Evolutionary conservation across 768 basidiomycete genomes (phyloP), one percentile per base, ranked within the genome.

Genomic region (Collybia nuda): DNA sequence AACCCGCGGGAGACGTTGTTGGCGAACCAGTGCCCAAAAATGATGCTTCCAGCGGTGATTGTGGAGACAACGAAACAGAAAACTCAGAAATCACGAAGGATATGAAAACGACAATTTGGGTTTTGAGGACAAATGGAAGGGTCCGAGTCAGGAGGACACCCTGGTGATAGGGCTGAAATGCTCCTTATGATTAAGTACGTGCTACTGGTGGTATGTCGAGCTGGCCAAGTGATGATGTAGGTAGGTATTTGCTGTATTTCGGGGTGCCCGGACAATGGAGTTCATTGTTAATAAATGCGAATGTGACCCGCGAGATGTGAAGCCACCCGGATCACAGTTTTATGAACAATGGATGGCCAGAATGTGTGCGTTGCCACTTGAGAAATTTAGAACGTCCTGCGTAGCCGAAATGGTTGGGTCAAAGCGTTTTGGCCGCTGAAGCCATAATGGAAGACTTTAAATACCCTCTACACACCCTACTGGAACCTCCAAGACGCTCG

Each of bases 81-180:
- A 19, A 38, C 6, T 17, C 42, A 36, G 37, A 48, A 18, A 28
- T 37, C 45, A 58, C 38, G 14, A 45, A 49, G 2, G 46, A 55
- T 0, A 50, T 65, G 50, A 62, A 56, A 57, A 76, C 77, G 22
- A 74, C 64, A 32, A 61, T 72, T 2, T 75, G 75, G 60, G 57
- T 82, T 32, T 55, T 69, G 47, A 71, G 79, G 28, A 57, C 54
- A 37, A 63, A 64, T 12, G 75, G 73, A 24, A 70, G 69, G 40
- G 60, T 81, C 23, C 65, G 68, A 48, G 74, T 80, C 15, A 69
- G 70, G 60, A 71, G 74, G 52, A 66, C 59, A 36, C 73, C 70
- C 40, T 77, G 76, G 75, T 61, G 56, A 18, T 5, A 11, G 32
- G 6, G 32, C 12, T 32, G 32, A 5, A 32, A 32, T 14, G 14